A percentile compares a stretch with the other conserved stretches of the same genome.
Conservation (phyloP, 495 filamentous ascomycete genomes). For the Penicillium odoratum region DNA sequence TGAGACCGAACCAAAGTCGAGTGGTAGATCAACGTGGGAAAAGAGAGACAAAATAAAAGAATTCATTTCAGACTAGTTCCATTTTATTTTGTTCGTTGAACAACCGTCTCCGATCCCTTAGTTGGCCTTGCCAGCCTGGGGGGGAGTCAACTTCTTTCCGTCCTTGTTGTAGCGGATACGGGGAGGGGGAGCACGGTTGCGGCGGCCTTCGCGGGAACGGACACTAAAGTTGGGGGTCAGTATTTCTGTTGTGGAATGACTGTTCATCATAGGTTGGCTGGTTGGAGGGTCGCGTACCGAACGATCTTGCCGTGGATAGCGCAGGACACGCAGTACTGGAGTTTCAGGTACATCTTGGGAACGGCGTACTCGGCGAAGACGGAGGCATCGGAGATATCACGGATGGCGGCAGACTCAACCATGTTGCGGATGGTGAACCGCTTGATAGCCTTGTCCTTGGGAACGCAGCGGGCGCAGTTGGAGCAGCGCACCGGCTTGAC, state of each 20-base stretch:
- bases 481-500: conserved; percentile 99
- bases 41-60: conserved; percentile 38
- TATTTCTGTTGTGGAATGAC: background rate
- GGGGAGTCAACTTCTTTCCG: conserved; percentile 98
- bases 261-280: background rate
- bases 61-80: conserved; percentile 40
- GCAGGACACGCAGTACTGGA: conserved; percentile 99
- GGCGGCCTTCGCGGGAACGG: conserved; percentile 92
- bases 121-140: conserved; percentile 70
- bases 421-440: conserved; percentile 99
- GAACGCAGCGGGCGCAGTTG: conserved; percentile 99
- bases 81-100: conserved; percentile 37
- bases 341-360: conserved; percentile 99
- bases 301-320: conserved; percentile 99
- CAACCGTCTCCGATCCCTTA: conserved; percentile 43
- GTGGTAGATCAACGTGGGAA: conserved; percentile 20
- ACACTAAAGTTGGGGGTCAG: conserved; percentile 62
- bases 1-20: conserved; percentile 3
- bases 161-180: conserved; percentile 99
- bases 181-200: conserved; percentile 97
- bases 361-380: conserved; percentile 99
- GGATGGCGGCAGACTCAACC: conserved; percentile 99
- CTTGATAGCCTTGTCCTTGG: conserved; percentile 99
- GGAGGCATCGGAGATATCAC: conserved; percentile 99
- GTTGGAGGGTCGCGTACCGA: conserved; percentile 63